Evolutionary conservation across 208 protist genomes (phyloP), one percentile per base, ranked within the genome.

Genomic region (Strigomonas culicis): DNA sequence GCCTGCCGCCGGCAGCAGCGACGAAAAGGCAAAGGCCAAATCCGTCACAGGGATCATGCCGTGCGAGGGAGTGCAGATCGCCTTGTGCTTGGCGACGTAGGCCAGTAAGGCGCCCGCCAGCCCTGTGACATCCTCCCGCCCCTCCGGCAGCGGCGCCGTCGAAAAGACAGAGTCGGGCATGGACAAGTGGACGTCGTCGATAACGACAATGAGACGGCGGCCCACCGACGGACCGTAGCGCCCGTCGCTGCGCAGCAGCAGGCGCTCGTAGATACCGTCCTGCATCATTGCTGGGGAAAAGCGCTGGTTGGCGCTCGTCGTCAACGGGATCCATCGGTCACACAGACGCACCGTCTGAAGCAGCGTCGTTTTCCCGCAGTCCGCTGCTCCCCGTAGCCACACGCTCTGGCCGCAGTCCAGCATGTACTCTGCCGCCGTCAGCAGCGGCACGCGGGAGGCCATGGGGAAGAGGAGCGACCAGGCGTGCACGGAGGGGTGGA

Each of bases 131-230:
- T 44, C 39, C 39, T 44, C 39, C 10, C 19, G 11, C 19, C 39
- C 39, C n/a, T 32, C 25, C 21, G 57, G 57, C 4, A 41, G 44
- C 31, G 34, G 7, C 28, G 80, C 55, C 10, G 80, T 76, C 32
- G 49, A 63, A 36, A 46, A 43, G 2, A 50, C 39, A 25, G 68
- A 65, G 15, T 66, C 34, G 24, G 44, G 24, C 19, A 63, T 75
- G 8, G 74, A 74, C 32, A 93, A 62, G 63, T 93, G 80, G n/a
- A 93, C 68, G 74, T 95, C 89, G 58, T 95, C 89, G 27, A 95
- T 84, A 71, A 82, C 92, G 28, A 95, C 72, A 2, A 93, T 75
- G n/a, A 95, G 68, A 21, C 79, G 84, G 19, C 75, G 74, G 10
- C 86, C 89, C 17, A 87, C 39, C 34, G 70, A 73, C 30, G 89